These are phyloP conservation scores for Fusarium scirpi DNA, from an alignment of 2,329 filamentous ascomycete genomes.

Conservation along the genomic window DNA sequence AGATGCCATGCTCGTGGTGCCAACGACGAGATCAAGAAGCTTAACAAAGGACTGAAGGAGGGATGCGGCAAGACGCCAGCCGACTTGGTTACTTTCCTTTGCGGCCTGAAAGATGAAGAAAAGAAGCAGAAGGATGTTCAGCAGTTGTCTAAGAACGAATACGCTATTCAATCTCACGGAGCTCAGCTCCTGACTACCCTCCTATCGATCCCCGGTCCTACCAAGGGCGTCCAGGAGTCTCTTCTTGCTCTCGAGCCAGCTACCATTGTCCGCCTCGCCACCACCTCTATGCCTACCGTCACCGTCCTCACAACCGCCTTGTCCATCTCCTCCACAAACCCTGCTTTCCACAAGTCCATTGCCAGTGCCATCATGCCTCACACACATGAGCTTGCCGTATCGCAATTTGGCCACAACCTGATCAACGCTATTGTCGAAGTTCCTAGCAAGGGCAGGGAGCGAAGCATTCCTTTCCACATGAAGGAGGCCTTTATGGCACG, in stretches of 20 bases:
- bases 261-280: conserved; percentile 73
- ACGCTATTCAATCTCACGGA: conserved; percentile 73
- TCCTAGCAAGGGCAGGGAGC: conserved; percentile 62
- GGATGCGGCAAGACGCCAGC: conserved; percentile 62
- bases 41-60: conserved; percentile 62
- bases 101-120: conserved; percentile 56
- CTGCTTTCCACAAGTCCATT: conserved; percentile 67
- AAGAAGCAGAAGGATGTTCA: conserved; percentile 54
- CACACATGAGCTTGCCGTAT: conserved; percentile 60
- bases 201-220: conserved; percentile 78
- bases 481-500: conserved; percentile 67
- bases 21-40: conserved; percentile 62
- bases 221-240: conserved; percentile 79
- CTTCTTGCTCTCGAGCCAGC: conserved; percentile 69
- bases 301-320: conserved; percentile 65
- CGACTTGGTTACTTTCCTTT: conserved; percentile 63
- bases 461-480: conserved; percentile 66
- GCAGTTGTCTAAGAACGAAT: conserved; percentile 66
- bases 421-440: conserved; percentile 62
- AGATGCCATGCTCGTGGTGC: conserved; percentile 78
- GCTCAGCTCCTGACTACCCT: conserved; percentile 85
- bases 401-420: conserved; percentile 64
- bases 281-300: conserved; percentile 61
- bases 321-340: conserved; percentile 59
- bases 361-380: conserved; percentile 62